Evolutionary conservation across 805 yeast genomes (phyloP).

Genomic region (Starmerella tilneyi): DNA sequence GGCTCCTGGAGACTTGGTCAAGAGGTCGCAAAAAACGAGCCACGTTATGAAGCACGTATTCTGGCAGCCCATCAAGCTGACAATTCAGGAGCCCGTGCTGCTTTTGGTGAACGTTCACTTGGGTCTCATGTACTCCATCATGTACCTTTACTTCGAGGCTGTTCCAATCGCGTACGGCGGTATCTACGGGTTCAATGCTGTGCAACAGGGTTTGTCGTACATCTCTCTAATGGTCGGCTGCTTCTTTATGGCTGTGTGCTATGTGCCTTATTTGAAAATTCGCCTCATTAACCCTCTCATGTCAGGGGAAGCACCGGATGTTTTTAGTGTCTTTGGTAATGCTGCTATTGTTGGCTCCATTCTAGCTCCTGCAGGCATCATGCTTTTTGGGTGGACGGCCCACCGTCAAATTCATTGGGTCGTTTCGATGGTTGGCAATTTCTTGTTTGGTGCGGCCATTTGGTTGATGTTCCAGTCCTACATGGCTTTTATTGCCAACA

Average conservation of each 20-base stretch:
- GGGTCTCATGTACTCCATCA: constrained; percentile 43
- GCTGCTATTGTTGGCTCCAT: constrained; percentile 36
- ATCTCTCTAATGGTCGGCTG: constrained; percentile 41
- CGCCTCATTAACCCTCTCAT: background rate
- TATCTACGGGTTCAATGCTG: constrained; percentile 38
- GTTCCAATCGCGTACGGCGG: constrained; percentile 46
- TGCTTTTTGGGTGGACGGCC: constrained; percentile 52
- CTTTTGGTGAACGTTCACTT: constrained; percentile 42
- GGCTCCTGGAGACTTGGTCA: constrained; percentile 19
- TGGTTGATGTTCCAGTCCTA: constrained; percentile 44
- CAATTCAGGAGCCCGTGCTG: constrained; percentile 45
- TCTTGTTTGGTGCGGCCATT: constrained; percentile 34
- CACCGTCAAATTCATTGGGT: constrained; percentile 42
- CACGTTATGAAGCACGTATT: constrained; percentile 19
- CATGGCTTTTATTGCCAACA: constrained; percentile 41
- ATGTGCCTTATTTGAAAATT: constrained; percentile 8
- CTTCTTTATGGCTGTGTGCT: constrained; percentile 30
- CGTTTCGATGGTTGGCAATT: constrained; percentile 39
- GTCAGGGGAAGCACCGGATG: background rate
- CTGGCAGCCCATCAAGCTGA: constrained; percentile 37
- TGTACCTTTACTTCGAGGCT: constrained; percentile 51
- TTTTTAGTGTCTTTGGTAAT: constrained; percentile 16
- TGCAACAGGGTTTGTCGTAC: constrained; percentile 41
- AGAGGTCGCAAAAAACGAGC: background rate
- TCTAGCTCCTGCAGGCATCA: constrained; percentile 42